Percentiles rank a stretch among this genome's conserved stretches.
phyloP scores from a whole-genome alignment of 2,329 filamentous ascomycete species.

The Aspergillus fijiensis region DNA sequence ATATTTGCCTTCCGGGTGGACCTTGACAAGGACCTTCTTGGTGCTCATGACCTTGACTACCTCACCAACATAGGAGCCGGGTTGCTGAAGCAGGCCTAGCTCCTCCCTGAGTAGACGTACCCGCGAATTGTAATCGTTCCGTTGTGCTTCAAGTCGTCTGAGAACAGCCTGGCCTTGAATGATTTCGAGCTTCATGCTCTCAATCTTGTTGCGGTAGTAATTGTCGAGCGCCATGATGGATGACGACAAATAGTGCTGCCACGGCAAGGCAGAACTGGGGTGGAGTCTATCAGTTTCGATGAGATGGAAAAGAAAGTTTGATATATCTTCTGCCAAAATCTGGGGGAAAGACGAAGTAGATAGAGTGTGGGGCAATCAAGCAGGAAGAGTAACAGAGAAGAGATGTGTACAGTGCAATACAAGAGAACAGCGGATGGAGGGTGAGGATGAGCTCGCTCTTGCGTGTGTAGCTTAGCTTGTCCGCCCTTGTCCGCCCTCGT shows the following conservation, averaged over 20 bases:
- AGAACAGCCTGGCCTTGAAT: conserved; percentile 97
- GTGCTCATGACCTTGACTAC: conserved; percentile 99
- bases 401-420: neutral
- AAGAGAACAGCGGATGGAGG: neutral
- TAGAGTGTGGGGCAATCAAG: neutral
- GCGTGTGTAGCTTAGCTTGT: neutral
- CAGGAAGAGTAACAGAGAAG: no score
- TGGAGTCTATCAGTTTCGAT: neutral
- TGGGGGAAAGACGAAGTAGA: neutral
- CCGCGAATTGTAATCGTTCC: conserved; percentile 98
- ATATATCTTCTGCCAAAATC: neutral
- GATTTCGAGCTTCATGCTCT: conserved; percentile 99
- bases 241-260: conserved; percentile 27
- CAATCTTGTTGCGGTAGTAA: conserved; percentile 99
- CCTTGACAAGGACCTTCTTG: conserved; percentile 98
- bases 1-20: conserved; percentile 99
- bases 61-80: conserved; percentile 96
- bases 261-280: neutral
- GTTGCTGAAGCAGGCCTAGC: conserved; percentile 91
- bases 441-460: neutral
- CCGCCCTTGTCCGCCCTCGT: neutral
- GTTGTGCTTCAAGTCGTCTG: conserved; percentile 91
- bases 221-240: conserved; percentile 94
- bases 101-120: conserved; percentile 94
- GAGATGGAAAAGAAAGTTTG: neutral